Evolutionary conservation across 139 green algal species (phyloP).

Genomic region (Closterium sp.): DNA sequence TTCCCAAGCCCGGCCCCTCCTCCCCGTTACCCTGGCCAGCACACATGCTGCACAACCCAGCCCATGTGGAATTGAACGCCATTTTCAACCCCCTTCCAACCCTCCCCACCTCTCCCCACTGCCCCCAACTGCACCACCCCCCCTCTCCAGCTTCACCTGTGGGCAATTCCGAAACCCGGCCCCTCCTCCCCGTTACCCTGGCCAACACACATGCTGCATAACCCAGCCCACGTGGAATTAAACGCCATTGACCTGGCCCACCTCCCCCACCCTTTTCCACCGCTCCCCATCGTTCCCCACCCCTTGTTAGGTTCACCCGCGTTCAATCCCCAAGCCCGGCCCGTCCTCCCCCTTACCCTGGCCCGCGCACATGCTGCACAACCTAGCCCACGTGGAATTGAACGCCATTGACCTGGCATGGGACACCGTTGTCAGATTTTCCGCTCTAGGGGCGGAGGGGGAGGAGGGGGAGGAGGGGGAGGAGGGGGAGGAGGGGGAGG

Average conservation of each 20-base stretch:
- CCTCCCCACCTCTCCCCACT: conserved; percentile 50
- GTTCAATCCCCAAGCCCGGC: conserved; percentile 8
- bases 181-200: conserved; percentile 23
- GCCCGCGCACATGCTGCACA: conserved; percentile 54
- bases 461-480: background rate
- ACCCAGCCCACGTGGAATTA: conserved; percentile 59
- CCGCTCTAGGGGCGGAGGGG: background rate
- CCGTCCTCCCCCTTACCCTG: conserved; percentile 17
- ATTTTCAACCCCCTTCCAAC: conserved; percentile 47
- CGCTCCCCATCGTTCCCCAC: background rate
- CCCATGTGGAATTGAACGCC: conserved; percentile 60
- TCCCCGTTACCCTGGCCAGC: no score
- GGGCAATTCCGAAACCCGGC: background rate
- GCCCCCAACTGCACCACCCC: background rate
- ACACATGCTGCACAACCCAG: conserved; percentile 33
- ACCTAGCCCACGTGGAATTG: conserved; percentile 60
- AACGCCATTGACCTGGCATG: conserved; percentile 62
- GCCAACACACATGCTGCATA: conserved; percentile 52
- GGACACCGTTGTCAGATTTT: conserved; percentile 60
- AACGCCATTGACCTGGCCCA: no score
- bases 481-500: background rate
- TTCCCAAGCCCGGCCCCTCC: no score
- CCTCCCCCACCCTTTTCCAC: conserved; percentile 43
- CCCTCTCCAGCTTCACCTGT: background rate
- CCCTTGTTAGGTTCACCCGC: conserved; percentile 29